Evolutionary conservation across 495 filamentous ascomycete genomes (phyloP).

Genomic region (Penicillium goetzii): DNA sequence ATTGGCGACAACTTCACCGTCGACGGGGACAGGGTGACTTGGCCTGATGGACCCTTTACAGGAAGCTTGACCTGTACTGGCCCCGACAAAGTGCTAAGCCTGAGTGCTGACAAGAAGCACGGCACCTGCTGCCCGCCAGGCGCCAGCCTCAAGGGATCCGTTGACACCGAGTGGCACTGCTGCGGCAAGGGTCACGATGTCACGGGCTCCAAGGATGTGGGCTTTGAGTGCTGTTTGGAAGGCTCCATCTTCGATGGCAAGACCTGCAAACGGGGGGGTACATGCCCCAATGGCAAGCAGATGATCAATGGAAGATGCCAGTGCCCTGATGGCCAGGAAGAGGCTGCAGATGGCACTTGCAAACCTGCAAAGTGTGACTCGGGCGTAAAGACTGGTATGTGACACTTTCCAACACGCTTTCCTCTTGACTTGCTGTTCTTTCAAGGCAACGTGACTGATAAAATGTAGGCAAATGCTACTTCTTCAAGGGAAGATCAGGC

Average conservation of each 20-base stretch:
- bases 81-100: neutral
- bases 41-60: neutral
- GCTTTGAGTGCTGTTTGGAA: neutral
- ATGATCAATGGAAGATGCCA: neutral
- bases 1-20: neutral
- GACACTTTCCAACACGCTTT: neutral
- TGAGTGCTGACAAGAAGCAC: neutral
- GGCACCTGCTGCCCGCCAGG: neutral
- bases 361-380: conserved; percentile 1
- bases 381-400: neutral
- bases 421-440: neutral
- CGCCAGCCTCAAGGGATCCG: neutral
- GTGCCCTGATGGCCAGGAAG: neutral
- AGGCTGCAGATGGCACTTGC: neutral
- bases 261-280: neutral
- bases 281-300: neutral
- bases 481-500: conserved; percentile 1
- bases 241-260: neutral
- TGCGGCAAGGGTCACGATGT: neutral
- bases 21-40: neutral
- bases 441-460: neutral
- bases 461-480: neutral
- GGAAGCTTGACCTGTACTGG: neutral
- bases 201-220: neutral
- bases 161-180: neutral